phyloP scores from a whole-genome alignment of 495 filamentous ascomycete species.

The Hyaloscypha variabilis region DNA sequence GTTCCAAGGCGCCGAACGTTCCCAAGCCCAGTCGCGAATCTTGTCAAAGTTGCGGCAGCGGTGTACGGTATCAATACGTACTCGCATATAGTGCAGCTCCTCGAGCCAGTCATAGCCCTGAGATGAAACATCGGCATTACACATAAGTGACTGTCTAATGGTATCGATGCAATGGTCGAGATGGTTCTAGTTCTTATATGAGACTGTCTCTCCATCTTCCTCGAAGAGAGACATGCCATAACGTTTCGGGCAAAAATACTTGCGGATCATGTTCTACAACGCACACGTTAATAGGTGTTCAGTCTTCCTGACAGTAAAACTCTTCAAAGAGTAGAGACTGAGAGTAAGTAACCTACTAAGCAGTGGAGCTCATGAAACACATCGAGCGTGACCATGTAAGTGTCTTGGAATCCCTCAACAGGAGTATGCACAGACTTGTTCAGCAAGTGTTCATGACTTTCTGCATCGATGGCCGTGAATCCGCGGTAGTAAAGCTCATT shows the following conservation, averaged over 20 bases:
- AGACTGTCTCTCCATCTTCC: background rate
- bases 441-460: background rate
- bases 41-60: background rate
- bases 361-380: background rate
- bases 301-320: no score
- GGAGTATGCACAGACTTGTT: slow-evolving; percentile 2
- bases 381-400: slow-evolving; percentile 1
- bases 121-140: background rate
- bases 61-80: background rate
- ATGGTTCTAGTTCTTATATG: background rate
- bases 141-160: background rate
- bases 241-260: background rate
- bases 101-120: background rate
- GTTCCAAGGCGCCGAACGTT: background rate
- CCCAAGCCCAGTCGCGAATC: background rate
- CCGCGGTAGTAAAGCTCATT: background rate
- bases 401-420: background rate
- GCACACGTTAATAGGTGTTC: background rate
- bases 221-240: background rate
- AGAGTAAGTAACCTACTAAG: background rate
- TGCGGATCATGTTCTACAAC: background rate
- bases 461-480: background rate
- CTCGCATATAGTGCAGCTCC: background rate
- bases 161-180: slow-evolving; percentile 1
- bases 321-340: no score